phyloP scores from a whole-genome alignment of 1,284 basidiomycete species.

The Trichosporon ovoides region DNA sequence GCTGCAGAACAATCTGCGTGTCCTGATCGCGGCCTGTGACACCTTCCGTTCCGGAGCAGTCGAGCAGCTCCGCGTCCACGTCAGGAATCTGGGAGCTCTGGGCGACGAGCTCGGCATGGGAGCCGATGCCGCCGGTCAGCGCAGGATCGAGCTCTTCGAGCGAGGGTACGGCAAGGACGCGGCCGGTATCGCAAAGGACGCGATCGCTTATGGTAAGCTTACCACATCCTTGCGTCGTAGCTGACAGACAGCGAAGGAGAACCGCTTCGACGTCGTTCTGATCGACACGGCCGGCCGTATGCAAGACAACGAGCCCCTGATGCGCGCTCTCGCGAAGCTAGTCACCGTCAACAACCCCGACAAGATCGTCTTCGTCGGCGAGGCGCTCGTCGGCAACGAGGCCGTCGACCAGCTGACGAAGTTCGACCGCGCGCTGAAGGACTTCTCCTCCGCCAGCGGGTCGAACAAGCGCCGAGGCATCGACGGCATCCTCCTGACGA shows the following conservation, averaged over 20 bases:
- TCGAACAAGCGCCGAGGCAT: constrained; percentile 61
- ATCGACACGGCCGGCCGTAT: constrained; percentile 97
- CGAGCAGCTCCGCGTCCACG: constrained; percentile 94
- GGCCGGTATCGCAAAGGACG: constrained; percentile 93
- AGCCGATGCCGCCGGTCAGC: constrained; percentile 11
- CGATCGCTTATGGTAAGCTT: constrained; percentile 72
- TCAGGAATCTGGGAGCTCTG: constrained; percentile 86
- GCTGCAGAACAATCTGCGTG: constrained; percentile 85
- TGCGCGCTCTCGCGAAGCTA: constrained; percentile 92
- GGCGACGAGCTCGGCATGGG: constrained; percentile 60
- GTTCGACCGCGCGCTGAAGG: constrained; percentile 83
- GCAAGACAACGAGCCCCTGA: constrained; percentile 98
- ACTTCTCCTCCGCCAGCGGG: constrained; percentile 58
- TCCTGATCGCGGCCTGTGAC: constrained; percentile 97
- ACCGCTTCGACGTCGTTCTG: constrained; percentile 86
- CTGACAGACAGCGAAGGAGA: constrained; percentile 61
- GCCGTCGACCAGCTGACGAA: constrained; percentile 92
- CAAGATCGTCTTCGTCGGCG: constrained; percentile 94
- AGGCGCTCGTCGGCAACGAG: constrained; percentile 92
- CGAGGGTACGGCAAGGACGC: constrained; percentile 98
- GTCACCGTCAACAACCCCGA: constrained; percentile 87
- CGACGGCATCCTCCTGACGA: constrained; percentile 93
- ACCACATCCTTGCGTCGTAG: background rate
- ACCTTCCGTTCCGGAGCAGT: constrained; percentile 98
- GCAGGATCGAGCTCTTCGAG: constrained; percentile 78